These are phyloP conservation scores for Zygotorulaspora mrakii DNA, from an alignment of 1,139 yeast genomes.

Conservation along the genomic window DNA sequence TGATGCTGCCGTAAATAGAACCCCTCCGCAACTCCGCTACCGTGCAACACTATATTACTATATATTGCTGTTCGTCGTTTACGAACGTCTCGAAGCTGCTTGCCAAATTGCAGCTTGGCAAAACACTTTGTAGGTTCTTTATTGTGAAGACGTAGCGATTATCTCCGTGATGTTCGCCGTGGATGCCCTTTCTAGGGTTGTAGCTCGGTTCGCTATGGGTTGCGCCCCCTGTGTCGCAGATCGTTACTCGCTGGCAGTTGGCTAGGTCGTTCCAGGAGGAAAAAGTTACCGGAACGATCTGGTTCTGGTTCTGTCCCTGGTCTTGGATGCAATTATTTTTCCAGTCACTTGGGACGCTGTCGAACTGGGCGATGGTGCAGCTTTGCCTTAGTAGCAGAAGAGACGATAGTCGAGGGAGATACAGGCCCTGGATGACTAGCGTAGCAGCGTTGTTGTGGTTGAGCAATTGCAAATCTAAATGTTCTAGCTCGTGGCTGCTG, in stretches of 20 bases:
- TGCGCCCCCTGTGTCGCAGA: background rate
- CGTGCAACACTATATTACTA: background rate
- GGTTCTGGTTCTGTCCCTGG: no score
- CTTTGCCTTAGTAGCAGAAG: conserved; percentile 10
- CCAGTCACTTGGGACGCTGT: no score
- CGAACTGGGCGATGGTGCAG: no score
- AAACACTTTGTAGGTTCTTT: background rate
- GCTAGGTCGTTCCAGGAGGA: conserved; percentile 1
- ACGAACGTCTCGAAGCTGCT: conserved; percentile 1
- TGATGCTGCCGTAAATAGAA: background rate
- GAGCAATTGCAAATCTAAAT: conserved; percentile 21
- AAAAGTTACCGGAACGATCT: conserved; percentile 1
- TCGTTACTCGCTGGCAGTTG: background rate
- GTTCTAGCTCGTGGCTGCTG: conserved; percentile 19
- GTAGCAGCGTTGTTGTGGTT: conserved; percentile 9
- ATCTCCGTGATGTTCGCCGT: no score
- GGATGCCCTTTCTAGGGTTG: no score
- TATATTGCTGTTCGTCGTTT: background rate
- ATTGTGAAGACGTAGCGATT: conserved; percentile 1
- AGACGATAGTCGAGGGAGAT: conserved; percentile 21
- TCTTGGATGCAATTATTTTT: no score
- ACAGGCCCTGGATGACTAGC: conserved; percentile 25
- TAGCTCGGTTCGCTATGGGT: no score
- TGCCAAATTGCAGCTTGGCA: background rate
- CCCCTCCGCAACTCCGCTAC: background rate